A percentile compares a stretch with the other conserved stretches of the same genome.
These are phyloP conservation scores for Colletotrichum simmondsii DNA, from an alignment of 2,329 filamentous ascomycete species.

Conservation along the genomic window DNA sequence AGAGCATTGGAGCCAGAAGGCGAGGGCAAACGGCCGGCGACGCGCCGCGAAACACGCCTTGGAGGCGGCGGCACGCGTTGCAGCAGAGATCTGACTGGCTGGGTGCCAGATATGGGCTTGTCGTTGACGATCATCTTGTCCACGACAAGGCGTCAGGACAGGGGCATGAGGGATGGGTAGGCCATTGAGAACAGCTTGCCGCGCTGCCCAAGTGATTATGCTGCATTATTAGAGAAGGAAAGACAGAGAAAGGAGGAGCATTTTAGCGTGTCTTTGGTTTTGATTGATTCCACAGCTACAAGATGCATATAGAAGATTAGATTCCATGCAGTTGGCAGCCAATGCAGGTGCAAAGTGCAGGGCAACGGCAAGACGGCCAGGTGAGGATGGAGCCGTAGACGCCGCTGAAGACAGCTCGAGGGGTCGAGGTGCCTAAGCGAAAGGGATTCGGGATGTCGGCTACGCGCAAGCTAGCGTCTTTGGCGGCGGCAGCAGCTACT, in stretches of 20 bases:
- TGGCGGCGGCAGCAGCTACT: neutral
- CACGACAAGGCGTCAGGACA: neutral
- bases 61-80: neutral
- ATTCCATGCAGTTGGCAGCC: neutral
- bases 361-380: neutral
- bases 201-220: conserved; percentile 12
- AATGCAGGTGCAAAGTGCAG: neutral
- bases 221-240: neutral
- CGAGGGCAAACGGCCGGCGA: neutral
- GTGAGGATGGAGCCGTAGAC: neutral
- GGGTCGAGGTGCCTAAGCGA: conserved; percentile 10
- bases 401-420: conserved; percentile 3
- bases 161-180: neutral
- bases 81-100: neutral
- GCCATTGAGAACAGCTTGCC: conserved; percentile 12
- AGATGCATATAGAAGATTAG: conserved; percentile 7
- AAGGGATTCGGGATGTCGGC: conserved; percentile 1
- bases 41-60: neutral
- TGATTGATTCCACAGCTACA: conserved; percentile 18
- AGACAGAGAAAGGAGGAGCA: conserved; percentile 10
- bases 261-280: conserved; percentile 23
- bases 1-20: neutral
- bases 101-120: neutral
- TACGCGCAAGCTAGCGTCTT: neutral
- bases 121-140: neutral